phyloP scores from a whole-genome alignment of 1,139 yeast species.

The Pichia sp. region DNA sequence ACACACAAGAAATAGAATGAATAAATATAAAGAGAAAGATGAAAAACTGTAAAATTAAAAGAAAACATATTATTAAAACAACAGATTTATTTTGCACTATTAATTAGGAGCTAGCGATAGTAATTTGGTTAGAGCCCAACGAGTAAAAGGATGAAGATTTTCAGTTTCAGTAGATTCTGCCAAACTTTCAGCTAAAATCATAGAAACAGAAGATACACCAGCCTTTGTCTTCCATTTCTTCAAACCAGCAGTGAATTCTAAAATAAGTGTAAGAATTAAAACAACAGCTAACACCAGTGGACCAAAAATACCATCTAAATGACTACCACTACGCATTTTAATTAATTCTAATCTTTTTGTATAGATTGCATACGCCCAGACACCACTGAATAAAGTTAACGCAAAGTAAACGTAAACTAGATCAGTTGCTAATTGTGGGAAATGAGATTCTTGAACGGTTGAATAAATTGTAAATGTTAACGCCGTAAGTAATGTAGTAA shows the following conservation, averaged over 20 bases:
- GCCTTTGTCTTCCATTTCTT: slow-evolving; percentile 32
- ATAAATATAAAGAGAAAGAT: neutral
- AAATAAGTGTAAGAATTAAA: slow-evolving; percentile 54
- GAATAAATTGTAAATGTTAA: slow-evolving; percentile 79
- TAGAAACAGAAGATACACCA: slow-evolving; percentile 11
- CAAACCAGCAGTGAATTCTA: slow-evolving; percentile 71
- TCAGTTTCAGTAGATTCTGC: slow-evolving; percentile 16
- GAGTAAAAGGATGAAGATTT: slow-evolving; percentile 24
- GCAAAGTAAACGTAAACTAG: slow-evolving; percentile 77
- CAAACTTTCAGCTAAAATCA: slow-evolving; percentile 9
- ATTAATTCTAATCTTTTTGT: slow-evolving; percentile 65
- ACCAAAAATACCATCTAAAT: slow-evolving; percentile 83
- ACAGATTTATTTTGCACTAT: no score
- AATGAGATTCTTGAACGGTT: slow-evolving; percentile 62
- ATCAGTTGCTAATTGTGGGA: slow-evolving; percentile 46
- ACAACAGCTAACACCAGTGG: slow-evolving; percentile 76
- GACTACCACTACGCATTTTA: slow-evolving; percentile 75
- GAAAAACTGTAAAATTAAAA: neutral
- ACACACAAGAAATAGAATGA: neutral
- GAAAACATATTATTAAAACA: neutral
- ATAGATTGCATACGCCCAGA: slow-evolving; percentile 86
- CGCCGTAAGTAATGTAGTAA: slow-evolving; percentile 81
- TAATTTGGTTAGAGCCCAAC: slow-evolving; percentile 22
- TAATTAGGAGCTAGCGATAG: slow-evolving; percentile 16
- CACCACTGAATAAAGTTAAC: slow-evolving; percentile 72